Evolutionary conservation across 805 yeast genomes (phyloP), one percentile per base, ranked within the genome.

Genomic region (Clavispora carvajalis): DNA sequence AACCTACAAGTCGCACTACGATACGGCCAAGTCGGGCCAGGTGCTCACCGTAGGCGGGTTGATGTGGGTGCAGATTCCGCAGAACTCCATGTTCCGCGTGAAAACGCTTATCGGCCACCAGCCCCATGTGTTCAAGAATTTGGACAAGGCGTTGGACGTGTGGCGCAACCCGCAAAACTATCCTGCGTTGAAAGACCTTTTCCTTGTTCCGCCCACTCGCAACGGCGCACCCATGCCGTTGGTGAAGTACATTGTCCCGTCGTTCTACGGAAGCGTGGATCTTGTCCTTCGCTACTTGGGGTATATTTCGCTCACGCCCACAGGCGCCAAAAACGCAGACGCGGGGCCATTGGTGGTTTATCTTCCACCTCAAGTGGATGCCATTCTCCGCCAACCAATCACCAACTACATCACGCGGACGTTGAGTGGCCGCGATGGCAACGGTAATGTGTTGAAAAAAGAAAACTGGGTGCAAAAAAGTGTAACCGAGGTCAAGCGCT

Each of bases 251-350:
- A 65, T 75, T 2, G 66, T 85, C 3, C 91, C 93, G 0, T 85
- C 87, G n/a, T 84, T 84, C 49, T 65, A 60, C 43, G 91, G 91
- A 0, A 55, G 74, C 4, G 62, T 85, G 8, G 95, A 85, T 51
- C 51, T 85, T 21, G 82, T 85, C 2, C 49, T 85, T 8, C 77
- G 76, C 38, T 79, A 79, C 44, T 55, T 80, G n/a, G 93, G 93
- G 0, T 80, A 72, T 49, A 46, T 84, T 2, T 73, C 77, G 26
- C 56, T 85, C 12, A 71, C 69, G 5, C 82, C 89, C 2, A 80
- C 85, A 0, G 84, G 87, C 1, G 42, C 57, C 1, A 42, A 46
- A 34, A 56, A 55, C 17, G 39, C 34, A 1, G 43, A 40, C 9
- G 57, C 59, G 17, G 57, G 58, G 15, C 62, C 67, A 1, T 39